Base-by-base conservation (phyloP, 2,329 filamentous ascomycete species). In the Periconia digitata region DNA sequence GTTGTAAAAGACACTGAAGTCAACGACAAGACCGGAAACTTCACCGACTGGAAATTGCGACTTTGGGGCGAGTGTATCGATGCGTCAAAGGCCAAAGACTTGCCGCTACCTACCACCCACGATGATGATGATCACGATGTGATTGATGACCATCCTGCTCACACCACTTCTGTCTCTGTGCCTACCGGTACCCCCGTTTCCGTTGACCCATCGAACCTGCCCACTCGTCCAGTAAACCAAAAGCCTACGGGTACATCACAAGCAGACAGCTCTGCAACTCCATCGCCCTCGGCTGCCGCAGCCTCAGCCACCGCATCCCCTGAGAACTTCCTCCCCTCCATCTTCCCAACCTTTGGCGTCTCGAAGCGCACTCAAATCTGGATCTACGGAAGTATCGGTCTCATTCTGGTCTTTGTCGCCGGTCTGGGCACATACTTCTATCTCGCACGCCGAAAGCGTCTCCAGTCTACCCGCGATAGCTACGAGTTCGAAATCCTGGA, bases 401-500 rank as follows among this genome's bases (percentile, higher is more conserved):
- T 96, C 17, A 99, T 99, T 54, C 76, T 87, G 12, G 76, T 87
- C 42, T 99, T 99, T 77, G 92, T 92, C 70, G 73, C 77, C 47
- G 89, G 86, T 3, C 80, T 99, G 0, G 89, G 85, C n/a, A 77
- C 85, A 37, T 96, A 92, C 76, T 82, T 95, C 60, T 90, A 83
- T 71, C 76, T 92, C 48, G 88, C 91, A 37, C 85, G 91, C 22
- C 85, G 89, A 48, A 88, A 86, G 67, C 85, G 87, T 35, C 80
- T 90, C 21, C 84, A 84, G 58, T 90, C 89, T 71, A 80, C 85
- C 3, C 84, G 89, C 42, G 89, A 92, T 62, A 86, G 87, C 67
- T 97, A 96, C 71, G 92, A 96, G 60, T 99, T 99, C 59, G 92
- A 96, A 73, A 86, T 96, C 54, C 80, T 99, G 40, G 87, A 94